Percentiles rank a stretch among this genome's conserved stretches.
phyloP scores from a whole-genome alignment of 441 rosid species.

The Aquilaria agallochum region DNA sequence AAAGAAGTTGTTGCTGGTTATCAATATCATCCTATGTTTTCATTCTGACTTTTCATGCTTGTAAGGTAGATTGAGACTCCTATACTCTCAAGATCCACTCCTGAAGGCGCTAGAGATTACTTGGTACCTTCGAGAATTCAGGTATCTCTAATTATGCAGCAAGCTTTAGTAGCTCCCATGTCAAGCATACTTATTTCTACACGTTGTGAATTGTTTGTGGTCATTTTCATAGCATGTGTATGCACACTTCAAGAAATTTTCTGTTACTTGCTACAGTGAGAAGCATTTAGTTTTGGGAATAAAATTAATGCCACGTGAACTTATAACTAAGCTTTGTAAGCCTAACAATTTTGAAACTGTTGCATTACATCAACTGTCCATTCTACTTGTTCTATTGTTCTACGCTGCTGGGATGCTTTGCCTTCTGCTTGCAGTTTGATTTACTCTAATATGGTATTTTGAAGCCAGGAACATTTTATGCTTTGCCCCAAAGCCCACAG shows the following conservation, averaged over 20 bases:
- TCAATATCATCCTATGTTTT: slow-evolving; percentile 19
- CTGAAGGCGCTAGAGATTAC: slow-evolving; percentile 98
- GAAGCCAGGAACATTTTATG: slow-evolving; percentile 99
- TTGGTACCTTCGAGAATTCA: slow-evolving; percentile 97
- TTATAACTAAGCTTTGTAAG: too few relatives aligned
- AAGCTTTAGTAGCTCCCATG: neutral
- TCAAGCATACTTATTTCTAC: too few relatives aligned
- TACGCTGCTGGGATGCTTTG: too few relatives aligned
- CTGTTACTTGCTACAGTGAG: too few relatives aligned
- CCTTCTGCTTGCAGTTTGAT: slow-evolving; percentile 23
- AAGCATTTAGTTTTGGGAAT: too few relatives aligned
- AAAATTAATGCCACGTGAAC: too few relatives aligned
- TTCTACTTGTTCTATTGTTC: too few relatives aligned
- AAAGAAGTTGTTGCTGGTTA: slow-evolving; percentile 6
- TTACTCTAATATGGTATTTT: slow-evolving; percentile 37
- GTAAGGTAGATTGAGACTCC: slow-evolving; percentile 97
- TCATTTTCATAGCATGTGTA: too few relatives aligned
- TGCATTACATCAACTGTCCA: too few relatives aligned
- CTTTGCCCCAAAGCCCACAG: slow-evolving; percentile 97
- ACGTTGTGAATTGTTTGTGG: too few relatives aligned
- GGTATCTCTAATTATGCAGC: slow-evolving; percentile 42
- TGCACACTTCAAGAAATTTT: too few relatives aligned
- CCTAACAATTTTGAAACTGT: too few relatives aligned
- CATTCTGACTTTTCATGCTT: slow-evolving; percentile 40
- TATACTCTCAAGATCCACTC: slow-evolving; percentile 93